Conservation (phyloP, 1,284 basidiomycete genomes). For the Microstroma glucosiphilum region DNA sequence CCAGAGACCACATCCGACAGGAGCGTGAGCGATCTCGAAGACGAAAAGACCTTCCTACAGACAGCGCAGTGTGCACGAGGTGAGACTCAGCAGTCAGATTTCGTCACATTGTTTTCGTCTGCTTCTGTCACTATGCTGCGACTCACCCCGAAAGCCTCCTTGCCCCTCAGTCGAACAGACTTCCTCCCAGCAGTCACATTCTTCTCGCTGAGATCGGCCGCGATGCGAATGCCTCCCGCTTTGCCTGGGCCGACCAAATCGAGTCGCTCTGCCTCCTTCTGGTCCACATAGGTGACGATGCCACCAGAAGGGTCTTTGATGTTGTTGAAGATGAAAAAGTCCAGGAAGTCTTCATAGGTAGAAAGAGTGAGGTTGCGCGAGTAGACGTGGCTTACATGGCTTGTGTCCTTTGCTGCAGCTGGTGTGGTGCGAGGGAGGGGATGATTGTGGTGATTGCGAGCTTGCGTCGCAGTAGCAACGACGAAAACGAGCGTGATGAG, state of each 20-base stretch:
- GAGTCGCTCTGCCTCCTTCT: constrained; percentile 2
- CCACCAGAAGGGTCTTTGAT: constrained; percentile 4
- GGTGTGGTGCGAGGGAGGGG: constrained; percentile 1
- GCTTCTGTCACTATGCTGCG: too few species aligned
- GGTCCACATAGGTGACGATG: not conserved
- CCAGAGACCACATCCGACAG: constrained; percentile 40
- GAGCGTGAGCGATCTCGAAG: constrained; percentile 35
- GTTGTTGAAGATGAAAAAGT: not conserved
- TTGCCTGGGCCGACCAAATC: not conserved
- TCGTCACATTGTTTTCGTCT: too few species aligned
- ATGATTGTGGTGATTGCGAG: not conserved
- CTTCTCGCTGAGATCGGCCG: constrained; percentile 1
- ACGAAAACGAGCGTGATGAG: too few species aligned
- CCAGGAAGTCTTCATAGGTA: not conserved
- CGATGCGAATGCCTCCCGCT: not conserved
- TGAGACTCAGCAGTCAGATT: too few species aligned
- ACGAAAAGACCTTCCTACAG: constrained; percentile 28
- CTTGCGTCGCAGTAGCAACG: not conserved
- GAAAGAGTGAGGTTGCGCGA: constrained; percentile 1
- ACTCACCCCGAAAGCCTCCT: constrained; percentile 26
- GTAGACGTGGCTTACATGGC: not conserved
- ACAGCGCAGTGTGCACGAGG: too few species aligned
- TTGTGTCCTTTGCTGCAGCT: not conserved
- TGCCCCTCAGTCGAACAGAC: constrained; percentile 32
- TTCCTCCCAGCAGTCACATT: not conserved